These are phyloP conservation scores for Hyaloscypha finlandica DNA, from an alignment of 495 filamentous ascomycete species.

Conservation along the genomic window DNA sequence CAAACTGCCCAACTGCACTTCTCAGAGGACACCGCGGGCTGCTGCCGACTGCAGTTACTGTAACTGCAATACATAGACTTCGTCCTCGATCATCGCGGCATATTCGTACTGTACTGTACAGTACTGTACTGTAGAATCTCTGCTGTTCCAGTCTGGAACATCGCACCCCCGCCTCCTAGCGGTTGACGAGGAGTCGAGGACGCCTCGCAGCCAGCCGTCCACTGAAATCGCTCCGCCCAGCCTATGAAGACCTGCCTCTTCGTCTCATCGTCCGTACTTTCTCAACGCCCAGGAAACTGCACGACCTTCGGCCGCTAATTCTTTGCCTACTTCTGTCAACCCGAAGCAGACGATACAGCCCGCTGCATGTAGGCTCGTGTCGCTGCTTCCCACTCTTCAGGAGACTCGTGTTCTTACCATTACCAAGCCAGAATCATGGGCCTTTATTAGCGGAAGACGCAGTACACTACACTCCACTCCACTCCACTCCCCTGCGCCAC, in stretches of 20 bases:
- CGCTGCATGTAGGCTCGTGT: background rate
- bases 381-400: background rate
- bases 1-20: background rate
- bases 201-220: background rate
- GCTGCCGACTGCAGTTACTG: too few relatives aligned
- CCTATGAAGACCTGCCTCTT: background rate
- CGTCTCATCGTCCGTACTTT: background rate
- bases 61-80: too few relatives aligned
- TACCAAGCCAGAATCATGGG: background rate
- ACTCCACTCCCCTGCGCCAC: constrained; percentile 2
- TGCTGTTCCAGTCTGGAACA: background rate
- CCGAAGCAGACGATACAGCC: background rate
- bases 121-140: too few relatives aligned
- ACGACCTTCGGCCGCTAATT: background rate
- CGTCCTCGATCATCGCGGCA: background rate
- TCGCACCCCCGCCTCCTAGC: background rate
- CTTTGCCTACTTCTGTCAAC: background rate
- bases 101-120: background rate
- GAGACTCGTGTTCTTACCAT: constrained; percentile 8
- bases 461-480: background rate
- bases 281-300: background rate
- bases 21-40: background rate
- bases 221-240: background rate
- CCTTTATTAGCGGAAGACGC: background rate
- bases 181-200: background rate